These are phyloP conservation scores for Penicillium sp. DNA, from an alignment of 2,329 filamentous ascomycete species.

Conservation along the genomic window DNA sequence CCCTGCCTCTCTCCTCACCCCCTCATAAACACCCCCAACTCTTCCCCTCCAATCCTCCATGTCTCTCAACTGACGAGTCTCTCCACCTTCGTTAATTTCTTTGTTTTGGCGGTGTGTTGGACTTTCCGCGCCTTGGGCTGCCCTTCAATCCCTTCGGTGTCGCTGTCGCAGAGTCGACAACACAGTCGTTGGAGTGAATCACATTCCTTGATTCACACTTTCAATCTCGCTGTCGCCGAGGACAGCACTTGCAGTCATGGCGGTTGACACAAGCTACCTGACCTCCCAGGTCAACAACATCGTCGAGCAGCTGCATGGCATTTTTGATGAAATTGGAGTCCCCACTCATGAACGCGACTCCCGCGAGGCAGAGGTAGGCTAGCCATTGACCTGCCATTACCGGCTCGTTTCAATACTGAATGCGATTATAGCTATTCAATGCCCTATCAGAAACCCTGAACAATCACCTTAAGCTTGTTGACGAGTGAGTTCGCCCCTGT, in stretches of 20 bases:
- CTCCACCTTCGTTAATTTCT: conserved; percentile 19
- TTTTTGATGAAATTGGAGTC: conserved; percentile 98
- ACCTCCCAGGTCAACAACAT: conserved; percentile 95
- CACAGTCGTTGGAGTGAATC: conserved; percentile 16
- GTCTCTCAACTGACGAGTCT: conserved; percentile 21
- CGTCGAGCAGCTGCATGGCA: conserved; percentile 85
- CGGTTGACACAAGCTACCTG: conserved; percentile 89
- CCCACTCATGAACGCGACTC: conserved; percentile 86
- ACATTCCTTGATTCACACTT: conserved; percentile 16
- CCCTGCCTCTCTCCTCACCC: conserved; percentile 15
- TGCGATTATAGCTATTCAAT: conserved; percentile 70
- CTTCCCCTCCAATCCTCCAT: conserved; percentile 11
- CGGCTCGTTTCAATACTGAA: conserved; percentile 11
- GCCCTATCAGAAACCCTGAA: conserved; percentile 90
- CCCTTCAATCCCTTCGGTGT: conserved; percentile 21
- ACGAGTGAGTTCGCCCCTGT: conserved; percentile 52
- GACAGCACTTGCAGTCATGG: conserved; percentile 31
- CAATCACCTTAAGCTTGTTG: conserved; percentile 82
- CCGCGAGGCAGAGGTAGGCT: conserved; percentile 80
- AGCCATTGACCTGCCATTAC: background rate
- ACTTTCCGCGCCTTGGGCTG: conserved; percentile 18
- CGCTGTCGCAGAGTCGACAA: conserved; percentile 18
- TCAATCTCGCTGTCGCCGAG: conserved; percentile 2
- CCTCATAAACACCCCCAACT: conserved; percentile 25
- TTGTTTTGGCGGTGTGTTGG: conserved; percentile 19